Base-by-base conservation (phyloP, 768 basidiomycete genomes). In the Hypsizygus marmoreus region DNA sequence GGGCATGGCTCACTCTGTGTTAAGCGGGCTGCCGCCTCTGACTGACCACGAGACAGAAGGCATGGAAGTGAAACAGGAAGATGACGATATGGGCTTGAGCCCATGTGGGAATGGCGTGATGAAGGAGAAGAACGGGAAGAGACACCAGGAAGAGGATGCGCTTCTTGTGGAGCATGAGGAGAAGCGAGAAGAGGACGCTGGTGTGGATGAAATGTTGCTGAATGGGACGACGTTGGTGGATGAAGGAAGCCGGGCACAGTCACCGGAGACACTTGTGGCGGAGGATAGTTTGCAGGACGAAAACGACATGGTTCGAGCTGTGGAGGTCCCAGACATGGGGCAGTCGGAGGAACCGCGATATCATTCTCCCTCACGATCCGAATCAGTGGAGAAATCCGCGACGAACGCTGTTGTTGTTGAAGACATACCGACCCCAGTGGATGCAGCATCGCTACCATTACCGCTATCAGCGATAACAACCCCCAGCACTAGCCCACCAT, bases 1-100 rank as follows among this genome's bases (percentile, higher is more conserved):
- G 31, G 58, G 89, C 19, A 90, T 89, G 88, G 71, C 88, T 28
- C 89, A 91, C 62, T 84, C 88, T 3, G 55, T 90, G 8, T 70
- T 91, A 13, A 84, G 79, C 34, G 69, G 76, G n/a, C 59, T 89
- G 19, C 85, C 86, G 0, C 69, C 74, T n/a, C 61, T 88, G 4
- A 62, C 64, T 11, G 84, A 84, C 36, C 71, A 72, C 22, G 64
- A 50, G 36, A 28, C 35, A 22, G 47, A 57, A 11, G 38, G 43
- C 3, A 35, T 17, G 40, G 14, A 13, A 9, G 16, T 14, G 4
- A 44, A 47, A 29, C 22, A 45, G 29, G 39, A 33, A 13, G 33
- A 30, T 11, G 17, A 29, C 4, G 43, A 24, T 4, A 24, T 41
- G 12, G 43, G n/a, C n/a, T n/a, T n/a, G n/a, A n/a, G n/a, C n/a